A percentile compares a stretch with the other conserved stretches of the same genome.
Conservation (phyloP, 805 yeast genomes). For the Nakazawaea pomicola region DNA sequence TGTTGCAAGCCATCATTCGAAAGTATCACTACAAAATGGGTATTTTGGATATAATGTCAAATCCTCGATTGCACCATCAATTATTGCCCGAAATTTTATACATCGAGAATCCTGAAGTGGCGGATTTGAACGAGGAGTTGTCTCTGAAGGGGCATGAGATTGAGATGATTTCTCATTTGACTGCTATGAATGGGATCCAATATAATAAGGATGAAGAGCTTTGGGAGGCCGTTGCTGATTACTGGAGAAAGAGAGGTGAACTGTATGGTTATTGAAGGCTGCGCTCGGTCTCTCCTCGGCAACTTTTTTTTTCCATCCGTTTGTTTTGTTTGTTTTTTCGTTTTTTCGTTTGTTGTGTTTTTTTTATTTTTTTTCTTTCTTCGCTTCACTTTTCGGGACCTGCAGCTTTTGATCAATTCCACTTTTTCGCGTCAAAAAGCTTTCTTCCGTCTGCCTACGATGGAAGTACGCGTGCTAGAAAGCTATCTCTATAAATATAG, state of each 20-base stretch:
- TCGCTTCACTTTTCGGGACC: too few relatives aligned
- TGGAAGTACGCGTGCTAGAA: too few relatives aligned
- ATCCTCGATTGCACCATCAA: slow-evolving; percentile 88
- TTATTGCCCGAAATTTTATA: slow-evolving; percentile 65
- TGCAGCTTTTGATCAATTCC: too few relatives aligned
- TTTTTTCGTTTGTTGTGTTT: too few relatives aligned
- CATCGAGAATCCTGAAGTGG: slow-evolving; percentile 51
- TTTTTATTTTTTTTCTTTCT: too few relatives aligned
- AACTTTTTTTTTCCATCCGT: too few relatives aligned
- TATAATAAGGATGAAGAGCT: slow-evolving; percentile 29
- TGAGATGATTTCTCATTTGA: slow-evolving; percentile 36
- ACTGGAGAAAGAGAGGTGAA: slow-evolving; percentile 80
- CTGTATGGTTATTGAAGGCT: slow-evolving; percentile 58
- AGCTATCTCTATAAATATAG: too few relatives aligned
- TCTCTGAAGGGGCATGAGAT: slow-evolving; percentile 45
- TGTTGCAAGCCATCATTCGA: slow-evolving; percentile 75
- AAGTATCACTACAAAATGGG: slow-evolving; percentile 52
- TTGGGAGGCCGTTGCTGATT: slow-evolving; percentile 80
- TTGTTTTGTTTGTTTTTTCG: too few relatives aligned
- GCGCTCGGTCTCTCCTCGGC: neutral
- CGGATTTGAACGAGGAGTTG: slow-evolving; percentile 33
- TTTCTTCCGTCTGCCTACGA: too few relatives aligned
- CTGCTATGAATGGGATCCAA: slow-evolving; percentile 56
- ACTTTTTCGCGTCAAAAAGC: too few relatives aligned
- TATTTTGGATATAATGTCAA: slow-evolving; percentile 64